Base-by-base conservation (phyloP, 2,329 filamentous ascomycete species). In the Aspergillus tubingensis region DNA sequence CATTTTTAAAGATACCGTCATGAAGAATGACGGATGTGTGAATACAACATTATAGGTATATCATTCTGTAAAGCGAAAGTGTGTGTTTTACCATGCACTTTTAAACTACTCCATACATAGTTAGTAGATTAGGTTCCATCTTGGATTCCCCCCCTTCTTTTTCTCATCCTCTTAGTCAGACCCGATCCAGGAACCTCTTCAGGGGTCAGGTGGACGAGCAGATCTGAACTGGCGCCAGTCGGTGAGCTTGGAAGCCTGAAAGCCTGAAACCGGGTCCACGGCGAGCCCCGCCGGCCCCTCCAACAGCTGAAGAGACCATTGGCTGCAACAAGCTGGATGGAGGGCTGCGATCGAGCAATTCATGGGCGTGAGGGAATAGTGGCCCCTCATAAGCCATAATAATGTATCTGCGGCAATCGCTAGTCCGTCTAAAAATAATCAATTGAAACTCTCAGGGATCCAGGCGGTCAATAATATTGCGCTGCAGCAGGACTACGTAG, bases 241-340 rank as follows among this genome's bases (percentile, higher is more conserved):
- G 43, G 48, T 36, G 56, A 57, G 62, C 61, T 36, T 36, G 32
- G 11, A 36, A 15, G 32, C 32, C 32, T 36, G 32, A 36, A 36
- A 36, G 32, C 32, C 32, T 67, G 62, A 67, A 67, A 66, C 64
- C 53, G 60, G 66, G 63, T 60, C 64, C 60, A 60, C 56, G 54
- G 15, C 52, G 5, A 44, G 51, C 23, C 39, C 61, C 23, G 25
- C 58, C 39, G 48, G n/a, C 41, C 25, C 23, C 25, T 17, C n/a
- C 47, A 57, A 55, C 58, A 25, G 32, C 53, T 5, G 11, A 2
- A 11, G 11, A 36, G 0, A 13, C 32, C 54, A 65, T 65, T 63
- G 63, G 62, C 41, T 54, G 54, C 54, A 56, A 36, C 43, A 41
- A 23, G 47, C 56, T 55, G 54, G 50, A 60, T 52, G 52, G 11